These are phyloP conservation scores for Cronartium quercuum DNA, from an alignment of 1,284 basidiomycete species.

Conservation along the genomic window DNA sequence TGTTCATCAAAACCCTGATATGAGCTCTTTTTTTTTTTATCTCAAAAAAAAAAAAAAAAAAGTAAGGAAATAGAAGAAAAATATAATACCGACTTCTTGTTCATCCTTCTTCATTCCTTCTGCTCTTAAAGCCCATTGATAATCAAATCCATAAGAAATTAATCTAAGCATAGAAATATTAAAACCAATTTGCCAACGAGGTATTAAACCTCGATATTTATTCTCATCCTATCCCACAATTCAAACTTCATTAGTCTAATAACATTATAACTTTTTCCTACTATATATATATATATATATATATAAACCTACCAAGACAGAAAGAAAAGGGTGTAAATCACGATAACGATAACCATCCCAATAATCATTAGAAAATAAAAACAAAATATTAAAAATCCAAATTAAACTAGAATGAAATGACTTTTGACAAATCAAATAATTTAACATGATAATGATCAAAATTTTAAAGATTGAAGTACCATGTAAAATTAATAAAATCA, in stretches of 20 bases:
- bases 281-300: not conserved
- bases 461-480: conserved; percentile 80
- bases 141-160: conserved; percentile 87
- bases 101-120: conserved; percentile 48
- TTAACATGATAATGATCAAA: conserved; percentile 61
- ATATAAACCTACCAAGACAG: conserved; percentile 54
- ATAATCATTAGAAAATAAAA: conserved; percentile 73
- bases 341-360: conserved; percentile 70
- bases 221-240: conserved; percentile 56
- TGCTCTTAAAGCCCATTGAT: conserved; percentile 60
- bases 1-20: no score
- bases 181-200: conserved; percentile 88
- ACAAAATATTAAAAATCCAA: conserved; percentile 68
- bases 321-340: conserved; percentile 57
- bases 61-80: not conserved
- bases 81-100: conserved; percentile 43
- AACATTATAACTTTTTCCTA: not conserved
- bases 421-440: conserved; percentile 63
- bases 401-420: conserved; percentile 52
- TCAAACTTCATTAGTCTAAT: not conserved
- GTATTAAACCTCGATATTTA: conserved; percentile 60
- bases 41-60: not conserved
- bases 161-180: conserved; percentile 95
- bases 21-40: conserved; percentile 39
- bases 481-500: conserved; percentile 73